A percentile compares a stretch with the other conserved stretches of the same genome.
Conservation (phyloP, 2,329 filamentous ascomycete genomes). For the Aspergillus tubingensis region DNA sequence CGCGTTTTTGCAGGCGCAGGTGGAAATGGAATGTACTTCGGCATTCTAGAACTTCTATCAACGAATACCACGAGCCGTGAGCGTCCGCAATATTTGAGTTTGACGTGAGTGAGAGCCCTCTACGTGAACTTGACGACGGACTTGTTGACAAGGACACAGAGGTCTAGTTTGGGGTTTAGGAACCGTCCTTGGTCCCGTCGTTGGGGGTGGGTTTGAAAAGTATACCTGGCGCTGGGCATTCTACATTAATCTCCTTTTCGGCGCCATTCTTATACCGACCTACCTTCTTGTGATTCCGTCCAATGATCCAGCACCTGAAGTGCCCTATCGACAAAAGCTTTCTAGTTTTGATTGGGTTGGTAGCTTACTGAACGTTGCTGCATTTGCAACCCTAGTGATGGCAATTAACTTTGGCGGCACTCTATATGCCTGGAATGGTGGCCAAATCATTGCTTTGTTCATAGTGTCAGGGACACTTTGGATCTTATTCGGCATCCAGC, state of each 20-base stretch:
- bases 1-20: slow-evolving; percentile 10
- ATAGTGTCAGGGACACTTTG: slow-evolving; percentile 46
- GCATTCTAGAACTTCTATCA: slow-evolving; percentile 30
- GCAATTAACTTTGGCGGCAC: slow-evolving; percentile 55
- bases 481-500: slow-evolving; percentile 50
- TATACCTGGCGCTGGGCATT: slow-evolving; percentile 37
- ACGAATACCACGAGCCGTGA: slow-evolving; percentile 21
- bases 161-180: slow-evolving; percentile 42
- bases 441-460: slow-evolving; percentile 17
- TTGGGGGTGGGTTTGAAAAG: slow-evolving; percentile 18
- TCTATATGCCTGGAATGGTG: slow-evolving; percentile 51
- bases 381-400: slow-evolving; percentile 46
- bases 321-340: slow-evolving; percentile 43
- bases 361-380: slow-evolving; percentile 45
- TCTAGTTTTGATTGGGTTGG: slow-evolving; percentile 37
- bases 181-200: slow-evolving; percentile 37
- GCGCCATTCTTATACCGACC: slow-evolving; percentile 47
- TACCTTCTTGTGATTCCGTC: slow-evolving; percentile 48
- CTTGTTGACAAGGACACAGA: slow-evolving; percentile 17
- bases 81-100: slow-evolving; percentile 29
- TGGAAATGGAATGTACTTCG: slow-evolving; percentile 31
- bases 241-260: slow-evolving; percentile 59
- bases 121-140: neutral
- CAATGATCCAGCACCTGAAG: slow-evolving; percentile 23
- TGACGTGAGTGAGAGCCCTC: slow-evolving; percentile 19